Evolutionary conservation across 2,329 filamentous ascomycete genomes (phyloP).

Genomic region (Tricladium varicosporioides): DNA sequence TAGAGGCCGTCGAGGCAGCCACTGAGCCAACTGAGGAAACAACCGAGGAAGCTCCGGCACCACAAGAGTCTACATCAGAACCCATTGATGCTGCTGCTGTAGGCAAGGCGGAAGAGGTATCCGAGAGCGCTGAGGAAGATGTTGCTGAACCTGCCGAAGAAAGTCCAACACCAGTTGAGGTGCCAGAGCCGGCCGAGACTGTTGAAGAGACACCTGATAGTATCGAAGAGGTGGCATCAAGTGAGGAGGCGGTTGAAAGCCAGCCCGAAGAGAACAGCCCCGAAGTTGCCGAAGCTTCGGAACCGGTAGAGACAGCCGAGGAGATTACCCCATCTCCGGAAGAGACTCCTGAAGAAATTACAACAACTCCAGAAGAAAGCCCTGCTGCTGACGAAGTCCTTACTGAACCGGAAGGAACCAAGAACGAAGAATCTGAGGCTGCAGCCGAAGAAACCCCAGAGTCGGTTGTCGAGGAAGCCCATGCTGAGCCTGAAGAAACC

Average conservation of each 20-base stretch:
- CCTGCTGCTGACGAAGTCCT: not conserved
- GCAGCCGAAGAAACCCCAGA: constrained; percentile 7
- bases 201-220: too few species aligned
- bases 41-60: constrained; percentile 4
- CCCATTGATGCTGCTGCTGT: too few species aligned
- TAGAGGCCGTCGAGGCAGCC: not conserved
- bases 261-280: too few species aligned
- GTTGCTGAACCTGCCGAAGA: not conserved
- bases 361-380: not conserved
- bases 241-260: too few species aligned
- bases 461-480: not conserved
- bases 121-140: too few species aligned
- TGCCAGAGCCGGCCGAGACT: too few species aligned
- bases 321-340: too few species aligned
- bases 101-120: too few species aligned
- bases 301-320: too few species aligned
- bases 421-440: constrained; percentile 6
- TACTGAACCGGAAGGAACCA: constrained; percentile 4
- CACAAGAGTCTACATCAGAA: not conserved
- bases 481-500: constrained; percentile 4
- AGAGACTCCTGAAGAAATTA: not conserved
- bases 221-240: too few species aligned
- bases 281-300: too few species aligned
- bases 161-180: not conserved
- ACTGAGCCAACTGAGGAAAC: not conserved